Base-by-base conservation (phyloP, 805 yeast species). In the Wickerhamiella domercqiae region DNA sequence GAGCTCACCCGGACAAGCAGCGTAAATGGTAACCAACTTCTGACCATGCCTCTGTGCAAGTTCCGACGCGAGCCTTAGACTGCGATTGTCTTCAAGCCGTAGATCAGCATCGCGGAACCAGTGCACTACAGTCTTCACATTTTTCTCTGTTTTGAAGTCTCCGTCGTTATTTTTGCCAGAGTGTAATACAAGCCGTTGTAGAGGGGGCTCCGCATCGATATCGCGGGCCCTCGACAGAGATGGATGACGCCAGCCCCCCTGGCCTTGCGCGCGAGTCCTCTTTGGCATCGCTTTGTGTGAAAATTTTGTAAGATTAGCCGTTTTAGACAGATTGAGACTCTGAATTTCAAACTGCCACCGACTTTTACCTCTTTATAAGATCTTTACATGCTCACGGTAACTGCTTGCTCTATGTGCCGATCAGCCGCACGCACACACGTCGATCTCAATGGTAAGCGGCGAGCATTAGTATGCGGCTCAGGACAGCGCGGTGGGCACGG, bases 41-140 rank as follows among this genome's bases (percentile, higher is more conserved):
- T 57, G 51, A 3, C 50, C 46, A 21, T 43, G 34, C n/a, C 49
- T 39, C 15, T 46, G 37, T 2, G 65, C 64, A 6, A 52, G 42
- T 17, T 56, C 42, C 28, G 62, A 45, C 1, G 69, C 67, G 14
- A 55, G 42, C 11, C 42, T 49, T 29, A 70, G 53, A 0, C 63
- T 67, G 1, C 51, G 53, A 45, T 70, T 70, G 46, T 70, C 72
- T 7, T 47, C 51, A 5, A 61, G 38, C 32, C 75, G 53, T 20
- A 70, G 50, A 43, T 71, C 76, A 26, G 61, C 41, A 20, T 37
- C 56, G 14, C 64, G 49, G 37, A 70, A 68, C 62, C 71, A 60
- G 47, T 68, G 72, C 15, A 66, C 29, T 11, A 41, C 40, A 13
- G 31, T 39, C 11, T 31, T 33, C 11, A 64, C 21, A 6, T 20